phyloP scores from a whole-genome alignment of 257 asterid genomes.

The Ilex aquifolium region DNA sequence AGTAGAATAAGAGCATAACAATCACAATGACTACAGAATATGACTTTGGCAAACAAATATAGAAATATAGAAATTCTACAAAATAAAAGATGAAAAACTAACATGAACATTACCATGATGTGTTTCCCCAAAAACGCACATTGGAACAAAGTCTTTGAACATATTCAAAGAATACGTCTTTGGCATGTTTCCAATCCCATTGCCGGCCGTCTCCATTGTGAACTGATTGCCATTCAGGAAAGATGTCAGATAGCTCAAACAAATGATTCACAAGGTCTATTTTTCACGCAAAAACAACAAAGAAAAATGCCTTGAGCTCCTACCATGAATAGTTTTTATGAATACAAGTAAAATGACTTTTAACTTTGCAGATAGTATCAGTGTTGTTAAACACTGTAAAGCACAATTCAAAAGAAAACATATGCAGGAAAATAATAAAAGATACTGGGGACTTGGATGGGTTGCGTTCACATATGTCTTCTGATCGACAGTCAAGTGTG shows the following conservation, averaged over 20 bases:
- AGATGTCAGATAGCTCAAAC: background rate
- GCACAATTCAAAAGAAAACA: too few species aligned
- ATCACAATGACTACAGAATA: background rate
- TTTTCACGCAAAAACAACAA: too few species aligned
- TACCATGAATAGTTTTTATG: too few species aligned
- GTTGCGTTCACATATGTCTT: too few species aligned
- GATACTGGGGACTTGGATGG: too few species aligned
- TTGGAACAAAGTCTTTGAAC: slow-evolving; percentile 88
- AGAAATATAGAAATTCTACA: background rate
- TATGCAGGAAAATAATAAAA: too few species aligned
- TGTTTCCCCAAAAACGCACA: slow-evolving; percentile 73
- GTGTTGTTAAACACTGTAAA: too few species aligned
- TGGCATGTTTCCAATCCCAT: slow-evolving; percentile 50
- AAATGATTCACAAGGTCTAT: background rate
- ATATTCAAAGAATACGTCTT: slow-evolving; percentile 77
- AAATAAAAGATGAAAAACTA: background rate
- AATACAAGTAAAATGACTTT: too few species aligned
- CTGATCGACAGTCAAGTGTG: too few species aligned
- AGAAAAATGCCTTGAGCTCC: too few species aligned
- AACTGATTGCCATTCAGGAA: slow-evolving; percentile 38
- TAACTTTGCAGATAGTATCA: too few species aligned
- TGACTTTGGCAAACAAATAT: background rate
- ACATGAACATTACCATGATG: slow-evolving; percentile 46
- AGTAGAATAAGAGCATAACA: background rate
- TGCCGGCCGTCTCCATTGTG: slow-evolving; percentile 85